Evolutionary conservation across 345 rosid genomes (phyloP).

Genomic region (Arabidopsis suecica): DNA sequence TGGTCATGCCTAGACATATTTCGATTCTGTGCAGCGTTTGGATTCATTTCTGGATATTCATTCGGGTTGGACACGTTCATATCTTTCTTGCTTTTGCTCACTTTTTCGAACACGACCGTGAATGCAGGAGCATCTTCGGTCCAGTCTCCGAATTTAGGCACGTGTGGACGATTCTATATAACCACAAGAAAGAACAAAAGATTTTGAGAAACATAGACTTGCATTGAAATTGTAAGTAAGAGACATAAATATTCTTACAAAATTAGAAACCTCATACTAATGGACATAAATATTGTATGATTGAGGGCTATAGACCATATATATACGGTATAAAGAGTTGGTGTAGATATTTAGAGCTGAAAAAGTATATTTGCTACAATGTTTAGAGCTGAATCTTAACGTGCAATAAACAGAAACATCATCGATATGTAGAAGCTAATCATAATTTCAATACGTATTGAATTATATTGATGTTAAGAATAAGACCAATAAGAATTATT

Average conservation of each 20-base stretch:
- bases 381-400: not conserved
- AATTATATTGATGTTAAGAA: not conserved
- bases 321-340: not conserved
- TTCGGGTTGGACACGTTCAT: constrained; percentile 26
- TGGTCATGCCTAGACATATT: constrained; percentile 26
- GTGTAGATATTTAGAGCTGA: not conserved
- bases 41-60: constrained; percentile 39
- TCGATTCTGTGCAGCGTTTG: constrained; percentile 13
- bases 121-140: constrained; percentile 31
- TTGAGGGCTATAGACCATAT: not conserved
- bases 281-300: too few relatives aligned
- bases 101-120: constrained; percentile 40
- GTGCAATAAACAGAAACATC: not conserved
- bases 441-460: not conserved
- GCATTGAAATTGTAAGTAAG: not conserved
- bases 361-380: too few relatives aligned
- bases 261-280: not conserved
- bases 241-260: not conserved
- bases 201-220: not conserved
- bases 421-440: not conserved
- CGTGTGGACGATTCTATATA: constrained; percentile 35
- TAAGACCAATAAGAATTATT: not conserved
- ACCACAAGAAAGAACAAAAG: not conserved
- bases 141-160: constrained; percentile 47
- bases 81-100: constrained; percentile 22